Evolutionary conservation across 805 yeast species (phyloP).

Genomic region (Sugiyamaella chiloensis): DNA sequence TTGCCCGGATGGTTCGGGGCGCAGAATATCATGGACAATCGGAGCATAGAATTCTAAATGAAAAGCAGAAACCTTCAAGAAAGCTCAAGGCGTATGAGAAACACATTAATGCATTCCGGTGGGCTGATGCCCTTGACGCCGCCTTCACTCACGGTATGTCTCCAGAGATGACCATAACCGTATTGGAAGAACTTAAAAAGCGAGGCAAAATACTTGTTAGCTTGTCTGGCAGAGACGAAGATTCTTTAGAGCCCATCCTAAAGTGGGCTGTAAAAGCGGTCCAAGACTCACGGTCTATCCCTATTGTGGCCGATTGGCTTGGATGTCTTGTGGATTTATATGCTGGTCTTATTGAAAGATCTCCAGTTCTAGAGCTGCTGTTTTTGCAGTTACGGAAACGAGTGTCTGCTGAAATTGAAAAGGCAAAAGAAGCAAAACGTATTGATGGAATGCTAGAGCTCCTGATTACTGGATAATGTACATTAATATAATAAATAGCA

Average conservation of each 20-base stretch:
- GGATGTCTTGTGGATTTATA: conserved; percentile 72
- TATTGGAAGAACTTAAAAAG: conserved; percentile 78
- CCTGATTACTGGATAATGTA: conserved; percentile 43
- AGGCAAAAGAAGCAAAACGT: conserved; percentile 82
- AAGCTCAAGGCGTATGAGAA: conserved; percentile 79
- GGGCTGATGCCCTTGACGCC: conserved; percentile 89
- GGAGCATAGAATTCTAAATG: conserved; percentile 68
- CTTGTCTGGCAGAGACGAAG: conserved; percentile 78
- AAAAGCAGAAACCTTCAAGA: conserved; percentile 51
- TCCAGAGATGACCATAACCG: conserved; percentile 75
- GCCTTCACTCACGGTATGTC: conserved; percentile 79
- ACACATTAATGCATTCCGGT: conserved; percentile 79
- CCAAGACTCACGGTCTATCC: conserved; percentile 73
- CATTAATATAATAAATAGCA: too few relatives aligned
- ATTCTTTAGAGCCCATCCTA: conserved; percentile 76
- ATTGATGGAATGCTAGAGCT: conserved; percentile 93
- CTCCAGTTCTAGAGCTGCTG: conserved; percentile 74
- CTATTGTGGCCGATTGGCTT: conserved; percentile 63
- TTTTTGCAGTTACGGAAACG: conserved; percentile 53
- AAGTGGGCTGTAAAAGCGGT: conserved; percentile 76
- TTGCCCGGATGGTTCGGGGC: conserved; percentile 83
- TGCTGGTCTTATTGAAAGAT: conserved; percentile 64
- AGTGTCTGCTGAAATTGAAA: conserved; percentile 64
- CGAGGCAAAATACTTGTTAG: conserved; percentile 88
- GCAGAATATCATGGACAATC: conserved; percentile 87